A percentile compares a stretch with the other conserved stretches of the same genome.
These are phyloP conservation scores for Cordyceps cicadae DNA, from an alignment of 2,329 filamentous ascomycete species.

Conservation along the genomic window DNA sequence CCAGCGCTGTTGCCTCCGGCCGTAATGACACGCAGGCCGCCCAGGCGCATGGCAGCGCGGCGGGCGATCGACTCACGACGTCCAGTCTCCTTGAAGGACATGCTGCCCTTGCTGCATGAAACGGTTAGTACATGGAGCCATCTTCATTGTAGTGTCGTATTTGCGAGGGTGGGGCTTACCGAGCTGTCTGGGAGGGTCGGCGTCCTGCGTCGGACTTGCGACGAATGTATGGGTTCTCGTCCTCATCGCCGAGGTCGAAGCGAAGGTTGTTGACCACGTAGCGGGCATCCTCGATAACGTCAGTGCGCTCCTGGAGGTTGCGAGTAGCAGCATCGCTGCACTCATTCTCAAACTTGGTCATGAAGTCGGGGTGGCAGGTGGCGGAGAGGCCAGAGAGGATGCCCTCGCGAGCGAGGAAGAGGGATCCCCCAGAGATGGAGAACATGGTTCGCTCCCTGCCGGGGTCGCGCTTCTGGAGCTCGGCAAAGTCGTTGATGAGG, in stretches of 20 bases:
- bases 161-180: constrained; percentile 35
- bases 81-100: constrained; percentile 69
- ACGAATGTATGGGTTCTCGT: constrained; percentile 77
- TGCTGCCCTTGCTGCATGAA: constrained; percentile 63
- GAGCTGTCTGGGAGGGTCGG: constrained; percentile 48
- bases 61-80: constrained; percentile 75
- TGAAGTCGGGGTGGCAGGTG: constrained; percentile 73
- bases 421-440: constrained; percentile 69
- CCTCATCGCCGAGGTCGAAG: constrained; percentile 73
- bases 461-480: constrained; percentile 72
- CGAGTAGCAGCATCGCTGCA: constrained; percentile 65
- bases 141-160: neutral
- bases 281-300: constrained; percentile 70
- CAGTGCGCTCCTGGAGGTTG: constrained; percentile 66
- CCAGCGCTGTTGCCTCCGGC: constrained; percentile 71
- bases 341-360: constrained; percentile 73
- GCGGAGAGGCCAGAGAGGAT: constrained; percentile 71
- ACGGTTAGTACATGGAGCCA: constrained; percentile 16
- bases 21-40: constrained; percentile 66
- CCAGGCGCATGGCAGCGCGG: constrained; percentile 66
- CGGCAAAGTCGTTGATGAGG: constrained; percentile 67
- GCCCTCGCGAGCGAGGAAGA: constrained; percentile 68
- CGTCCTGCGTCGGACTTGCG: constrained; percentile 60
- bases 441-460: constrained; percentile 72
- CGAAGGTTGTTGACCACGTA: constrained; percentile 90